Evolutionary conservation across 2,329 filamentous ascomycete species (phyloP), one percentile per base, ranked within the genome.

Genomic region (Diaporthe sp.): DNA sequence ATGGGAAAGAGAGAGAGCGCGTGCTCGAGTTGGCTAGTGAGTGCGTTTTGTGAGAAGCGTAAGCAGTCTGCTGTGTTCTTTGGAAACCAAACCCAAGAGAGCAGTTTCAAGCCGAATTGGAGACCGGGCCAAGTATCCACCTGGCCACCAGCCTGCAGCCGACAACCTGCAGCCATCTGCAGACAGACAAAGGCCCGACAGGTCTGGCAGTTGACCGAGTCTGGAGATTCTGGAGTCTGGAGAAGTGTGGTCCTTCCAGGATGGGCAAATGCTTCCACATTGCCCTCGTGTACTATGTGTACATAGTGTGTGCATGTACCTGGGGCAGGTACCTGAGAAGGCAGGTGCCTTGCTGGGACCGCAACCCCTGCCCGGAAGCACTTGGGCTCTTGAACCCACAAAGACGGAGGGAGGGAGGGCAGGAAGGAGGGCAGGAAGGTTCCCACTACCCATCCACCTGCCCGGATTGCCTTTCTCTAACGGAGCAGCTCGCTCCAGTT

Each of bases 401-500:
- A 55, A 42, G 58, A 62, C 42, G 59, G 61, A 46, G 61, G 61
- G 37, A 62, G 61, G 59, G 61, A 34, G 61, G 61, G 39, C 25
- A 44, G 39, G 3, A 62, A 31, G 59, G 61, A 34, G 61, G 61
- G 39, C 25, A 44, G 39, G 3, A 62, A 31, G 25, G 61, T 31
- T 44, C 28, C 42, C 42, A 31, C 61, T 28, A 59, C 57, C 22
- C 57, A 61, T 19, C 55, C 31, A 65, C 59, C 59, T 44, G 42
- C 59, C 59, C 59, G 59, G 59, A 46, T 46, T 65, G 42, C 61
- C 28, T 51, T 67, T 67, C 62, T 53, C 46, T 19, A 22, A 69
- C 65, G 65, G 65, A 69, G 65, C 49, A 55, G 49, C 65, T 69
- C 34, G 49, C 65, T 69, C 53, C 53, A 55, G 53, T 55, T 31